Evolutionary conservation across 129 eudicot genomes (phyloP).

Genomic region (Flaveria brownii): DNA sequence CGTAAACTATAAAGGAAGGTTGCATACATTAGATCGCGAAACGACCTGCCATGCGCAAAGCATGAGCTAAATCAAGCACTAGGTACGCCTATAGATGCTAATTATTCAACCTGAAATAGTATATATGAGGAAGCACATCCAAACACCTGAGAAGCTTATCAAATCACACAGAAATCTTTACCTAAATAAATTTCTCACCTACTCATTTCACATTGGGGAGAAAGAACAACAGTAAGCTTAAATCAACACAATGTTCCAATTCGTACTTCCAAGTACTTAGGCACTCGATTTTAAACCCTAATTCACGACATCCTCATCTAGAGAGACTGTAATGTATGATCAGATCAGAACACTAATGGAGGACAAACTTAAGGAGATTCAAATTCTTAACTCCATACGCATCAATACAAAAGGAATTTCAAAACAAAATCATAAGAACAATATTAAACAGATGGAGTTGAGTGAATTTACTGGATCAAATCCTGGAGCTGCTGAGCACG

Average conservation of each 20-base stretch:
- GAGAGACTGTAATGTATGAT: background rate
- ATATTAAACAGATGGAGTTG: background rate
- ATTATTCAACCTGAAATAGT: background rate
- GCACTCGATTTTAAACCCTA: background rate
- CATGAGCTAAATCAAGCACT: too few species aligned
- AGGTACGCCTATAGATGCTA: background rate
- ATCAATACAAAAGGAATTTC: background rate
- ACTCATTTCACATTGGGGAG: too few species aligned
- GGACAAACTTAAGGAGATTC: background rate
- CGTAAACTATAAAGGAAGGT: too few species aligned
- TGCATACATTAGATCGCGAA: too few species aligned
- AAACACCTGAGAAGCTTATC: background rate
- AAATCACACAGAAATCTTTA: background rate
- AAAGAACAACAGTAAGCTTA: background rate
- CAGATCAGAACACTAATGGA: background rate
- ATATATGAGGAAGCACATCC: background rate
- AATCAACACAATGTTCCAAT: background rate
- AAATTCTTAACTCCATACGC: background rate
- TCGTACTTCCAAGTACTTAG: background rate
- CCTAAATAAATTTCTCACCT: background rate
- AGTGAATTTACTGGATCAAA: conserved; percentile 53
- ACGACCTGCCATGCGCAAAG: too few species aligned
- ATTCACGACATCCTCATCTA: background rate
- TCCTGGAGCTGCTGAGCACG: conserved; percentile 86
- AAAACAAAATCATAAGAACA: background rate